These are phyloP conservation scores for Termitomyces sp. DNA, from an alignment of 768 basidiomycete species.

Conservation along the genomic window DNA sequence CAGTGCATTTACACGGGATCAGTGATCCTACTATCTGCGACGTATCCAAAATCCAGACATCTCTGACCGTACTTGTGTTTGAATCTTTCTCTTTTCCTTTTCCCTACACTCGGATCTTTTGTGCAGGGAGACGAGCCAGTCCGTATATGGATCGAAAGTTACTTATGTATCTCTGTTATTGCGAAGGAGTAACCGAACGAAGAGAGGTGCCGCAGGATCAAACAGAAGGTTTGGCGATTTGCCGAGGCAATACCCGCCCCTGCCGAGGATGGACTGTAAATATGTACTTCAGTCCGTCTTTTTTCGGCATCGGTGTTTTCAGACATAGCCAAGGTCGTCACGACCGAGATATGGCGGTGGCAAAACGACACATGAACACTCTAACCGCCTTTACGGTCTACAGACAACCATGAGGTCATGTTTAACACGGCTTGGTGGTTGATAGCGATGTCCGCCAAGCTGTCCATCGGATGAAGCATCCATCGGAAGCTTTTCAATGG, in stretches of 20 bases:
- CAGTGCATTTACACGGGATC: too few relatives aligned
- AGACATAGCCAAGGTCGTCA: too few relatives aligned
- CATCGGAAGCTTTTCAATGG: background rate
- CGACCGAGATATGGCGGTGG: background rate
- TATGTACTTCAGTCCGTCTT: too few relatives aligned
- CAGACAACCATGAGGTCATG: background rate
- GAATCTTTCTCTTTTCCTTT: background rate
- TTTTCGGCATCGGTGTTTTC: too few relatives aligned
- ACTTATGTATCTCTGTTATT: background rate
- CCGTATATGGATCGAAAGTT: background rate
- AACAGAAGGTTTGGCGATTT: background rate
- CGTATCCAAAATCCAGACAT: background rate
- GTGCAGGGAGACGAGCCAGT: too few relatives aligned
- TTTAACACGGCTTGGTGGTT: background rate
- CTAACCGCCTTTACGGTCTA: too few relatives aligned
- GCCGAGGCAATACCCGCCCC: background rate
- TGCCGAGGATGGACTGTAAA: too few relatives aligned
- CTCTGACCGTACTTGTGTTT: background rate
- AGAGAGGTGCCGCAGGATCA: background rate
- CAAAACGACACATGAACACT: background rate
- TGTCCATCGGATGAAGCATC: background rate
- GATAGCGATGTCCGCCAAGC: background rate
- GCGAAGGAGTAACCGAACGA: background rate
- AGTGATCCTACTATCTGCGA: background rate
- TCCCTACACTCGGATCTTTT: background rate